Percentiles rank a stretch among this genome's conserved stretches.
Evolutionary conservation across 169 alveolate genomes (phyloP).

Genomic region (Plasmodium chabaudi): DNA sequence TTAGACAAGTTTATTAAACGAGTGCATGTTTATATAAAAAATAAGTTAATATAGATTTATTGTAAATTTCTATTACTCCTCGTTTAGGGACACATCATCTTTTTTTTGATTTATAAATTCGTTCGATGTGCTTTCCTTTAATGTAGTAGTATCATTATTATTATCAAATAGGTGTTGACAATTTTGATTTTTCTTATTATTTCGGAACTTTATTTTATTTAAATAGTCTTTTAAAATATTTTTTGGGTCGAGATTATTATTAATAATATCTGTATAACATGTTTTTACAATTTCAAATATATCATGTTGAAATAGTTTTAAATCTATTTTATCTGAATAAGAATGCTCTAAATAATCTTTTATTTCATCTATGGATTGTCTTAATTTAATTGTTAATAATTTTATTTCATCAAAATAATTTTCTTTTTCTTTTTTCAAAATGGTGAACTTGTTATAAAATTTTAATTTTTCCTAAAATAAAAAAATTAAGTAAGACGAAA

Average conservation of each 20-base stretch:
- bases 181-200: slow-evolving; percentile 2
- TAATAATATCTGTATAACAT: neutral
- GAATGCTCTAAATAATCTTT: slow-evolving; percentile 21
- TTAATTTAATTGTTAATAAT: slow-evolving; percentile 27
- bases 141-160: slow-evolving; percentile 1
- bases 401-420: slow-evolving; percentile 30
- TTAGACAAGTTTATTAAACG: neutral
- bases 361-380: slow-evolving; percentile 19
- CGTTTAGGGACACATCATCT: neutral
- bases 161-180: neutral
- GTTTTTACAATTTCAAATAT: slow-evolving; percentile 2
- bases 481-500: neutral
- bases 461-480: slow-evolving; percentile 31
- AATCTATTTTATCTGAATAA: slow-evolving; percentile 29
- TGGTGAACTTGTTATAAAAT: slow-evolving; percentile 9
- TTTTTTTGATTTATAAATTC: neutral
- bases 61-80: too few relatives aligned
- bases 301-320: slow-evolving; percentile 11
- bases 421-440: slow-evolving; percentile 40
- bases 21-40: neutral
- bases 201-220: slow-evolving; percentile 15
- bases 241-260: slow-evolving; percentile 8
- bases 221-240: slow-evolving; percentile 20
- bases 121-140: neutral
- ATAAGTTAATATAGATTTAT: too few relatives aligned